phyloP scores from a whole-genome alignment of 2,329 filamentous ascomycete species.

The Cladosporium oxysporum region DNA sequence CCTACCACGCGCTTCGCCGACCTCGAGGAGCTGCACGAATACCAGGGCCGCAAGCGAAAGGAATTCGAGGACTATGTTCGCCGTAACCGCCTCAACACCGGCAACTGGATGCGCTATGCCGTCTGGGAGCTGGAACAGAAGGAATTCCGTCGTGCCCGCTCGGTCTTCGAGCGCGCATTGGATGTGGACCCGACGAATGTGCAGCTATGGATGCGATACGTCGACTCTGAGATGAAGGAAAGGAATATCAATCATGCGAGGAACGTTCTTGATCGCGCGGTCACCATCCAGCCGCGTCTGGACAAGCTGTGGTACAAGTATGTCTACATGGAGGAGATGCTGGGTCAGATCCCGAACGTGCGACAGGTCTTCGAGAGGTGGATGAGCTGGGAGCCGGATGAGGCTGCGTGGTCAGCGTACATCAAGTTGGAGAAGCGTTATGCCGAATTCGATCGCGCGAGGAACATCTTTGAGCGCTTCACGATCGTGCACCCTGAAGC shows the following conservation, averaged over 20 bases:
- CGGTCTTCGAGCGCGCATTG: conserved; percentile 90
- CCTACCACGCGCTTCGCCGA: conserved; percentile 95
- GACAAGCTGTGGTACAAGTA: conserved; percentile 99
- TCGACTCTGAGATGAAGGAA: conserved; percentile 94
- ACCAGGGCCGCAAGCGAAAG: conserved; percentile 90
- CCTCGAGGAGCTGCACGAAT: conserved; percentile 96
- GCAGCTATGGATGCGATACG: conserved; percentile 86
- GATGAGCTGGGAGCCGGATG: conserved; percentile 98
- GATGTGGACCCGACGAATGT: conserved; percentile 89
- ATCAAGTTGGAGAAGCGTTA: conserved; percentile 98
- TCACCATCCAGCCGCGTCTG: conserved; percentile 83
- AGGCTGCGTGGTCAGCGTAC: conserved; percentile 92
- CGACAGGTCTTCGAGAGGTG: conserved; percentile 94
- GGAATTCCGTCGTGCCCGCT: conserved; percentile 87
- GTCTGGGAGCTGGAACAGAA: conserved; percentile 98
- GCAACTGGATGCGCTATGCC: conserved; percentile 98
- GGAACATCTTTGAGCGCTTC: conserved; percentile 86
- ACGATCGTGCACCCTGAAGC: conserved; percentile 92
- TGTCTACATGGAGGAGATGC: conserved; percentile 97
- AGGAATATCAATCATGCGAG: conserved; percentile 96
- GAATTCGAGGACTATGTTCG: conserved; percentile 98
- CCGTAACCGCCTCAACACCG: conserved; percentile 91
- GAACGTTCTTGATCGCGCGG: conserved; percentile 91
- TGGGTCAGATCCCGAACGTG: conserved; percentile 89
- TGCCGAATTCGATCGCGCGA: conserved; percentile 84